Evolutionary conservation across 2,329 filamentous ascomycete genomes (phyloP).

Genomic region (Fusarium pilosicola): DNA sequence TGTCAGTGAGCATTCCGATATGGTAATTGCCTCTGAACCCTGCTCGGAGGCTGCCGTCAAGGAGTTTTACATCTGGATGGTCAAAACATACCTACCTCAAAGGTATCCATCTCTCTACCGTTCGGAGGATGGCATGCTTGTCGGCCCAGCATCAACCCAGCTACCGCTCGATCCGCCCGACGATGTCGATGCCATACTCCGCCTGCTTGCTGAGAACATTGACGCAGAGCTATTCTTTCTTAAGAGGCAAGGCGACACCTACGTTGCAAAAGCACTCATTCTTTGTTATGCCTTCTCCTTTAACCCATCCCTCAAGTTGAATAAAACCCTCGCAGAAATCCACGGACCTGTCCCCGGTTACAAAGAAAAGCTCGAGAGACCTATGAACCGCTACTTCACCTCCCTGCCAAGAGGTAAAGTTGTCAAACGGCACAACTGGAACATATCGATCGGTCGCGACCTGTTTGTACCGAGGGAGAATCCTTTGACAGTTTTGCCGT

Average conservation of each 20-base stretch:
- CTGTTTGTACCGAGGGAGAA: not conserved
- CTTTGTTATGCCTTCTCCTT: not conserved
- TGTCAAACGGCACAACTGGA: not conserved
- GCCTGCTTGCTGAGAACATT: not conserved
- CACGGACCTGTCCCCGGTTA: fast-evolving
- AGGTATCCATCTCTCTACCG: not conserved
- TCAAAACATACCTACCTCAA: not conserved
- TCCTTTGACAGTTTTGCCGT: not conserved
- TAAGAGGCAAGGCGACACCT: not conserved
- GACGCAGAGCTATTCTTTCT: not conserved
- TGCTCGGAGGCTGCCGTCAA: not conserved
- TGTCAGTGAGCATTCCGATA: not conserved
- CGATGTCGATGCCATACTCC: fast-evolving
- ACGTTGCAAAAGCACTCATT: not conserved
- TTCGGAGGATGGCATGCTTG: fast-evolving
- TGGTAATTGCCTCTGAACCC: not conserved
- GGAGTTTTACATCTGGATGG: not conserved
- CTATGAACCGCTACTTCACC: not conserved
- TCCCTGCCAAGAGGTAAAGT: not conserved
- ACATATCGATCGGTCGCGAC: fast-evolving
- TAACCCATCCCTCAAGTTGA: not conserved
- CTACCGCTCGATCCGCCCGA: not conserved
- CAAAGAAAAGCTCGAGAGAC: not conserved
- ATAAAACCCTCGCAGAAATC: not conserved
- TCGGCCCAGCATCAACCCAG: not conserved